These are phyloP conservation scores for Curvularia spicifera DNA, from an alignment of 2,329 filamentous ascomycete species.

Conservation along the genomic window DNA sequence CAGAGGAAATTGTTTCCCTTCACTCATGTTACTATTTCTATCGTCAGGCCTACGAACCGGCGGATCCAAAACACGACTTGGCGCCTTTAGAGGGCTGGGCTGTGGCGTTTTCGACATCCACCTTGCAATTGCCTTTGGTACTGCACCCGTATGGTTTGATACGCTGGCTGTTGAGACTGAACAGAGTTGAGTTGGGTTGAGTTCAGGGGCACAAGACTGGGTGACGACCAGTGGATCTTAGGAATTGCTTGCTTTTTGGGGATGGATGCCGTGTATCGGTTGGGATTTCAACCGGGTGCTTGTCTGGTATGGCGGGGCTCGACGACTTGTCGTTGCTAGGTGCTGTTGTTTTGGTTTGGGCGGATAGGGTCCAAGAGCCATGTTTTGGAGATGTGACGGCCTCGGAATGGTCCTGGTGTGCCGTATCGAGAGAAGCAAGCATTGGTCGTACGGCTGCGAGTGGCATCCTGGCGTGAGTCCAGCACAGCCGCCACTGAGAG, in stretches of 20 bases:
- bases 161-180: neutral
- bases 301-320: neutral
- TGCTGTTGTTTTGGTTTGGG: neutral
- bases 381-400: neutral
- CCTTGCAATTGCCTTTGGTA: neutral
- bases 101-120: neutral
- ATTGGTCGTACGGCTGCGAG: slow-evolving; percentile 2
- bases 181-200: neutral
- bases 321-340: neutral
- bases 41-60: neutral
- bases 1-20: neutral
- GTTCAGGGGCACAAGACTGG: neutral
- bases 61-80: neutral
- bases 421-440: slow-evolving; percentile 6
- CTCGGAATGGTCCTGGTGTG: neutral
- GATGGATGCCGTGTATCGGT: neutral
- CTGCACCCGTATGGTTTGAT: neutral
- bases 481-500: slow-evolving; percentile 2
- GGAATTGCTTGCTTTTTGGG: neutral
- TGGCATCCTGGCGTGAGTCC: slow-evolving; percentile 4
- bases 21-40: neutral
- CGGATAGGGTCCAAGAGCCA: neutral
- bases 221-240: neutral
- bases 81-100: neutral
- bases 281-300: neutral